Conservation (phyloP, 2,329 filamentous ascomycete genomes). For the Epichloe sp. region DNA sequence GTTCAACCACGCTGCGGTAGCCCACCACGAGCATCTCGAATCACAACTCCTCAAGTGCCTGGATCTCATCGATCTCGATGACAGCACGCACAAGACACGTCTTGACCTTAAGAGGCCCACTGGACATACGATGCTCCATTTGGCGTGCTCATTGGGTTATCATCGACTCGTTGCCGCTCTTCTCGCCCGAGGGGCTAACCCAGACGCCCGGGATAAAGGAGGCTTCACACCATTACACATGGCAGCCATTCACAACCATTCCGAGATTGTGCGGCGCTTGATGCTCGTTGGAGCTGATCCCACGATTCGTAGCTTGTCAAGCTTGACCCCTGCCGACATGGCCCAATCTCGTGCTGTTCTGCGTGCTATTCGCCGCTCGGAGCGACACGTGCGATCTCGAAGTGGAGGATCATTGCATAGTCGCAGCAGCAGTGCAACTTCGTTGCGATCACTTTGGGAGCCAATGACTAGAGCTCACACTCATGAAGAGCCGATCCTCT, state of each 20-base stretch:
- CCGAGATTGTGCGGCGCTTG: conserved; percentile 63
- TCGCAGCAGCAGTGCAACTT: conserved; percentile 53
- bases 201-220: conserved; percentile 60
- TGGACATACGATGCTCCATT: conserved; percentile 70
- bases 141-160: conserved; percentile 63
- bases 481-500: conserved; percentile 24
- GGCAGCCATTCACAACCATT: conserved; percentile 62
- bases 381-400: conserved; percentile 50
- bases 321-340: conserved; percentile 59
- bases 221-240: conserved; percentile 76
- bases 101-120: conserved; percentile 53
- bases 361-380: conserved; percentile 47
- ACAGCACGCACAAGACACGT: conserved; percentile 52
- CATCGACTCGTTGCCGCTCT: conserved; percentile 65
- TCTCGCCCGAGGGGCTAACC: conserved; percentile 63
- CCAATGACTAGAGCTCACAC: conserved; percentile 25
- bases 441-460: conserved; percentile 55
- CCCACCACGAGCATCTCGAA: conserved; percentile 42
- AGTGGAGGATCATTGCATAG: conserved; percentile 50
- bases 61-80: conserved; percentile 68
- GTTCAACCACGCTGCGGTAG: conserved; percentile 24
- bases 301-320: conserved; percentile 53
- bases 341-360: conserved; percentile 52
- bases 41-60: conserved; percentile 57
- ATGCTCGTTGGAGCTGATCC: conserved; percentile 63